phyloP scores from a whole-genome alignment of 331 rosid species.

The Acacia pycnantha region DNA sequence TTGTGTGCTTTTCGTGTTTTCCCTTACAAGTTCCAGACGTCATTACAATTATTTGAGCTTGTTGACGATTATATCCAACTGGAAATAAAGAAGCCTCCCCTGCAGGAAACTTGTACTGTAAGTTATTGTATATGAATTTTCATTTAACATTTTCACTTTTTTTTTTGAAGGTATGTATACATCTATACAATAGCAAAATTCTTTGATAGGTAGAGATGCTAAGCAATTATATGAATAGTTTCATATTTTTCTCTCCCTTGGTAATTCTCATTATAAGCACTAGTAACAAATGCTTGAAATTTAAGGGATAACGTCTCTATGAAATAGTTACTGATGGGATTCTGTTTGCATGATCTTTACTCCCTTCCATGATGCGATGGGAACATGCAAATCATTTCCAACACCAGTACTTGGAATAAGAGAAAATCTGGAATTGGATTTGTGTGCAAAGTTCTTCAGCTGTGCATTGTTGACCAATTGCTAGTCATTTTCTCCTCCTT shows the following conservation, averaged over 20 bases:
- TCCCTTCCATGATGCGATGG: neutral
- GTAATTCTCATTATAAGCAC: neutral
- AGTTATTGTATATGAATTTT: constrained; percentile 29
- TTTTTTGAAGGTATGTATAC: neutral
- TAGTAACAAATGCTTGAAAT: neutral
- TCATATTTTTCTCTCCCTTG: constrained; percentile 20
- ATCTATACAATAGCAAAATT: neutral
- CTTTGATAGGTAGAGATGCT: constrained; percentile 2
- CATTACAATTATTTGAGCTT: constrained; percentile 82
- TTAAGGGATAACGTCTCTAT: neutral
- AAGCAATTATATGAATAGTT: constrained; percentile 1
- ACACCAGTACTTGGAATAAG: neutral
- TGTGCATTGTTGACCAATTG: neutral
- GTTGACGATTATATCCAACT: constrained; percentile 84
- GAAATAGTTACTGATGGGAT: neutral
- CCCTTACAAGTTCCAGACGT: constrained; percentile 85
- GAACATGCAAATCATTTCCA: neutral
- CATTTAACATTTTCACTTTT: constrained; percentile 15
- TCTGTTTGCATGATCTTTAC: neutral
- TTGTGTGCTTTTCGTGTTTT: constrained; percentile 78
- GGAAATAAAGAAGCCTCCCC: constrained; percentile 72
- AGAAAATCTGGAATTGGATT: neutral
- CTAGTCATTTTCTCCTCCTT: neutral
- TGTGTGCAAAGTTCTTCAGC: neutral
- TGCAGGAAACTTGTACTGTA: constrained; percentile 65